Evolutionary conservation across 768 basidiomycete genomes (phyloP).

Genomic region (Russula abietina): DNA sequence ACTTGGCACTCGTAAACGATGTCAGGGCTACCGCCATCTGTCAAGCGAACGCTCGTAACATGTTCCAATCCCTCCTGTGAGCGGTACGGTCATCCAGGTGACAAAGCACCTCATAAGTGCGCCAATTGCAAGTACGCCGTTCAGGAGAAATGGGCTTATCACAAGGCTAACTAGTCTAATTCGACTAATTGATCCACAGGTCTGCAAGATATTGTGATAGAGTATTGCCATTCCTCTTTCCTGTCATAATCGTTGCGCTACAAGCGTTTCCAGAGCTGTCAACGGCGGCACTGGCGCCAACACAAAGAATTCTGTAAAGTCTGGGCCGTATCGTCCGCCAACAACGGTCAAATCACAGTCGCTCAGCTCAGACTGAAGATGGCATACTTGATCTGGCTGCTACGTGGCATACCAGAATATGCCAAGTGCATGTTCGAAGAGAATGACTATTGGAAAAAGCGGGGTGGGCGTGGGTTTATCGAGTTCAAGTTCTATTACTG

Average conservation of each 20-base stretch:
- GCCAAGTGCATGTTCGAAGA: slow-evolving; percentile 22
- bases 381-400: slow-evolving; percentile 25
- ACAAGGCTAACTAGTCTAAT: not conserved
- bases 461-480: slow-evolving; percentile 23
- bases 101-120: slow-evolving; percentile 24
- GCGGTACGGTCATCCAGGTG: slow-evolving; percentile 1
- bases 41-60: slow-evolving; percentile 22
- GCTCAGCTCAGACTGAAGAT: slow-evolving; percentile 26
- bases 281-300: slow-evolving; percentile 23
- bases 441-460: slow-evolving; percentile 16
- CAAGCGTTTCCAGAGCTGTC: slow-evolving; percentile 17
- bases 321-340: slow-evolving; percentile 22
- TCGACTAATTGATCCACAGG: slow-evolving; percentile 1
- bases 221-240: not conserved
- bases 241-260: not conserved
- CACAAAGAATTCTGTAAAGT: slow-evolving; percentile 27
- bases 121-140: slow-evolving; percentile 23
- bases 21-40: slow-evolving; percentile 21
- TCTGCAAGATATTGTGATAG: slow-evolving; percentile 24
- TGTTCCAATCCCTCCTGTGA: slow-evolving; percentile 21
- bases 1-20: slow-evolving; percentile 4
- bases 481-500: slow-evolving; percentile 26
- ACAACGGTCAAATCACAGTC: slow-evolving; percentile 20
- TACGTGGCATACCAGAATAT: slow-evolving; percentile 25
- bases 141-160: not conserved